Evolutionary conservation across 371 early-diverging fungal genomes (phyloP).

Genomic region (Saksenaea oblongispora): DNA sequence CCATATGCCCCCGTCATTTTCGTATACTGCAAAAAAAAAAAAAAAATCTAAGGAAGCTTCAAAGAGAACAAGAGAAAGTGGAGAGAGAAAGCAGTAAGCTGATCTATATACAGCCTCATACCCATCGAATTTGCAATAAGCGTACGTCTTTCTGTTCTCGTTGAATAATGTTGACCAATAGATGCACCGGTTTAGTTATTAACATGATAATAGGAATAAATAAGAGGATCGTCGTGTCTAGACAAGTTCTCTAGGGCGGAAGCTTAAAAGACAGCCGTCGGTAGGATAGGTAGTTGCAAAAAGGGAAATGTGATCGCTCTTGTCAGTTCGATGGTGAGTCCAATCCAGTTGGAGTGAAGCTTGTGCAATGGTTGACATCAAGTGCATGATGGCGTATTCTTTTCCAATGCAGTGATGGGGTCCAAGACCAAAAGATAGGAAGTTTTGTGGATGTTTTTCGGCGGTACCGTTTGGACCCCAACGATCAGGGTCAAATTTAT

Average conservation of each 20-base stretch:
- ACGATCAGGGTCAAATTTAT: constrained; percentile 40
- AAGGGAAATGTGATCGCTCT: constrained; percentile 41
- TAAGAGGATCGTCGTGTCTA: background rate
- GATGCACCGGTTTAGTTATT: too few species aligned
- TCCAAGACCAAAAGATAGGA: constrained; percentile 40
- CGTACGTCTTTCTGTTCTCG: too few species aligned
- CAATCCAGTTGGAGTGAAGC: constrained; percentile 32
- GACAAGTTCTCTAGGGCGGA: constrained; percentile 25
- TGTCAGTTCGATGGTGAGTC: constrained; percentile 37
- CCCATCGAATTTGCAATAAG: too few species aligned
- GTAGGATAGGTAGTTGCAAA: constrained; percentile 46
- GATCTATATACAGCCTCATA: too few species aligned
- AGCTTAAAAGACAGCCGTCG: constrained; percentile 42
- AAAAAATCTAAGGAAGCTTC: too few species aligned
- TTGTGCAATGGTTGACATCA: constrained; percentile 37
- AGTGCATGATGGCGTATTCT: constrained; percentile 40
- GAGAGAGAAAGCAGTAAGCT: too few species aligned
- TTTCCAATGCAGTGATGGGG: constrained; percentile 44
- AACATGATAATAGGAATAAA: background rate
- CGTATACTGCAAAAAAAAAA: too few species aligned
- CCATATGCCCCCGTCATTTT: too few species aligned
- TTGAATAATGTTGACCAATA: too few species aligned
- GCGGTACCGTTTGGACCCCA: constrained; percentile 41
- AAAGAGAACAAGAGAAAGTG: too few species aligned
- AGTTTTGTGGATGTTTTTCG: constrained; percentile 40